Base-by-base conservation (phyloP, 179 eudicot species). In the Amaranthus tricolor region DNA sequence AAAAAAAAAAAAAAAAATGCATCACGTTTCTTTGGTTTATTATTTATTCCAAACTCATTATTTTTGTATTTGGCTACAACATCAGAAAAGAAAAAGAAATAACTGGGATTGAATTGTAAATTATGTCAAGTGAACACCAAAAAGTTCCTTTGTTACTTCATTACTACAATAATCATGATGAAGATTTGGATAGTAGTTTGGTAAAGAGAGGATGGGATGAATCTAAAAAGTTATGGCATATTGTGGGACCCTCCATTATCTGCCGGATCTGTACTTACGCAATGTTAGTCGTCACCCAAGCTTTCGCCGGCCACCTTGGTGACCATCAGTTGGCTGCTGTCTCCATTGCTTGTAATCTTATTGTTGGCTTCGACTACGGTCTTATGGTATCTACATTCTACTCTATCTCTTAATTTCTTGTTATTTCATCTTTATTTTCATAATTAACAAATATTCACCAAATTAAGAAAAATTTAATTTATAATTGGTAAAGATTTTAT, bases 241-340 rank as follows among this genome's bases (percentile, higher is more conserved):
- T 82, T 0, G 85, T 76, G 4, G 85, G 85, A 16, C 85, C 85
- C 4, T 61, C 85, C 15, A 82, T 82, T n/a, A 72, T 82, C 24
- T 69, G 82, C 58, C 47, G 85, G 15, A 20, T 82, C 5, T 77
- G 82, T 5, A 68, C 80, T 9, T 82, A 76, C 62, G 66, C 83
- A 0, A 82, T 79, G 82, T 76, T 76, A 49, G 83, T 82, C 24
- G 71, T 82, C 2, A 76, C 82, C 48, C 68, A 78, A 1, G 82
- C 85, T 48, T 79, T 79, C 21, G 85, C 85, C 59, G 85, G 85
- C n/a, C 83, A 82, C 76, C 68, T 79, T 19, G 85, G 85, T 5
- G 85, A 82, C 57, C 62, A 79, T 12, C 78, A 82, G 48, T 76
- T 82, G 7, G 85, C 85, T 13, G 49, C 85, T 17, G 54, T 79